These are phyloP conservation scores for Gloeostereum incarnatum DNA, from an alignment of 768 basidiomycete genomes.

Conservation along the genomic window DNA sequence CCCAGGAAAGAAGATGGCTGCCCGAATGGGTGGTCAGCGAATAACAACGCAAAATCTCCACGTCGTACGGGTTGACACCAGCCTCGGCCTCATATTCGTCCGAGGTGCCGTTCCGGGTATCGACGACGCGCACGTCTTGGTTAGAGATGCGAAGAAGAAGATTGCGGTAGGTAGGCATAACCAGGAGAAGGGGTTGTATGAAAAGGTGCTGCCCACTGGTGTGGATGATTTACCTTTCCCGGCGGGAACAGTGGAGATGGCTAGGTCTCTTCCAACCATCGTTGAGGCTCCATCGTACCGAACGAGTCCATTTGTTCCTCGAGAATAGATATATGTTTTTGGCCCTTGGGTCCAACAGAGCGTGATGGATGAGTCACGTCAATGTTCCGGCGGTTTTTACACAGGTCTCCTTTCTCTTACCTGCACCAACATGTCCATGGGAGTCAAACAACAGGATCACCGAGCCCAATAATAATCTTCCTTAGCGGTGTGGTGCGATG, in stretches of 20 bases:
- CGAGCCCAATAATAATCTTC: too few relatives aligned
- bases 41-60: constrained; percentile 83
- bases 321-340: too few relatives aligned
- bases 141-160: constrained; percentile 84
- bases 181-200: constrained; percentile 61
- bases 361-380: too few relatives aligned
- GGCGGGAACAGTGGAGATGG: constrained; percentile 75
- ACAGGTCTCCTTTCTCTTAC: too few relatives aligned
- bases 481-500: too few relatives aligned
- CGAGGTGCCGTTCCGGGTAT: constrained; percentile 87
- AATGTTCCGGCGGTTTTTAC: too few relatives aligned
- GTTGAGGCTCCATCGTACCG: constrained; percentile 68
- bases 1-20: constrained; percentile 99
- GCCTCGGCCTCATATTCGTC: constrained; percentile 83
- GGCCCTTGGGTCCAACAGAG: too few relatives aligned
- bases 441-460: too few relatives aligned
- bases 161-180: constrained; percentile 49
- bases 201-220: constrained; percentile 74
- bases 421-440: too few relatives aligned
- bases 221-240: constrained; percentile 88
- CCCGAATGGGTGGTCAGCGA: constrained; percentile 78
- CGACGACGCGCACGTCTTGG: constrained; percentile 78
- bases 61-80: constrained; percentile 81
- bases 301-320: constrained; percentile 71
- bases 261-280: constrained; percentile 51